Percentiles rank a stretch among this genome's conserved stretches.
Conservation (phyloP, 768 basidiomycete species). For the Cystobasidium tubakii region DNA sequence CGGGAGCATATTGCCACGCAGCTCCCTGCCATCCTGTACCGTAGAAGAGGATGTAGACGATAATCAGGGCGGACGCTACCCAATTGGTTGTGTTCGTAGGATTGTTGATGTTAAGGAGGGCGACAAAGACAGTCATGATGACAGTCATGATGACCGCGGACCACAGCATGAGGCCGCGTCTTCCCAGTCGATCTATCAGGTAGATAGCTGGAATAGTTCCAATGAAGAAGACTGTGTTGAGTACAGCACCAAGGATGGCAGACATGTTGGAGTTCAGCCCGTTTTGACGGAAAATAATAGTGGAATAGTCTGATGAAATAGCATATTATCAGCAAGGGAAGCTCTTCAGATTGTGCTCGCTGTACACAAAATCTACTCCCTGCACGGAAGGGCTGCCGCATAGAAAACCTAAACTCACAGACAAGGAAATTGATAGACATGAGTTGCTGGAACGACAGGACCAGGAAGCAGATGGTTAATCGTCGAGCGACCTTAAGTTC, state of each 20-base stretch:
- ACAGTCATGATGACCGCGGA: background rate
- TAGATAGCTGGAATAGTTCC: constrained; percentile 3
- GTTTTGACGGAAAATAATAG: constrained; percentile 22
- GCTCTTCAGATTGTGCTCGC: no score
- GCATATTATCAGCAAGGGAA: no score
- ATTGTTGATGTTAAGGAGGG: constrained; percentile 1
- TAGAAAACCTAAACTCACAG: background rate
- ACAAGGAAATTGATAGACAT: constrained; percentile 33
- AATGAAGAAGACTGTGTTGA: constrained; percentile 7
- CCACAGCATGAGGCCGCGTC: constrained; percentile 11
- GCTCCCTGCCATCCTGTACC: constrained; percentile 13
- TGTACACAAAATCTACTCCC: no score
- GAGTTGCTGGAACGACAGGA: constrained; percentile 8
- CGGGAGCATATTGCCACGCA: constrained; percentile 18
- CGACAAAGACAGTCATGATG: constrained; percentile 20
- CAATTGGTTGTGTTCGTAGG: constrained; percentile 4
- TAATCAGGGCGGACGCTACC: constrained; percentile 12
- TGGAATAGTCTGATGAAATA: constrained; percentile 14
- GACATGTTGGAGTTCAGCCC: background rate
- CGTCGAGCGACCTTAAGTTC: constrained; percentile 23
- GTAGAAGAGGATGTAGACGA: constrained; percentile 21
- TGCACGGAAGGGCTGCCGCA: no score
- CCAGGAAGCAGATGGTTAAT: constrained; percentile 12
- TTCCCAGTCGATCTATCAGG: constrained; percentile 1
- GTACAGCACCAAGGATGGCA: constrained; percentile 13